These are phyloP conservation scores for Castanea sativa DNA, from an alignment of 306 rosid species.

Conservation along the genomic window DNA sequence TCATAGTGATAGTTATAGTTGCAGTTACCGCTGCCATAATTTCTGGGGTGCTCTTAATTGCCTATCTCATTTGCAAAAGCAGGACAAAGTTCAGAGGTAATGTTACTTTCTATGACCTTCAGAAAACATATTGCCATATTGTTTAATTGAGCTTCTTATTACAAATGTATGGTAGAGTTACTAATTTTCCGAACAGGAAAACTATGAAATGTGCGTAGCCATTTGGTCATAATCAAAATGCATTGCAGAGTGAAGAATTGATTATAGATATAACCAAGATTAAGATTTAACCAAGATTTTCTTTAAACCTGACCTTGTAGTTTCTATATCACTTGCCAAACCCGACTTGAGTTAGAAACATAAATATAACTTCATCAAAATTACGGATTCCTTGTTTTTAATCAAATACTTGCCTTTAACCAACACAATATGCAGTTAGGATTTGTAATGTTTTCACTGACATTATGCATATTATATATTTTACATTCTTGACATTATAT, in stretches of 20 bases:
- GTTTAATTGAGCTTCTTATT: neutral
- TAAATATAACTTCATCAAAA: neutral
- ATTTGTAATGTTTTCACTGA: too few relatives aligned
- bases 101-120: neutral
- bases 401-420: neutral
- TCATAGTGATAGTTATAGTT: conserved; percentile 19
- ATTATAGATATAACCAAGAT: too few relatives aligned
- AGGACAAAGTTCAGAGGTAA: conserved; percentile 24
- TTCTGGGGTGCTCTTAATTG: conserved; percentile 19
- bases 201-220: too few relatives aligned
- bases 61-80: conserved; percentile 24
- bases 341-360: neutral
- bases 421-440: too few relatives aligned
- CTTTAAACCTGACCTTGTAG: neutral
- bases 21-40: neutral
- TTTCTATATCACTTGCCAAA: neutral
- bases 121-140: neutral
- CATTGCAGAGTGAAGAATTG: too few relatives aligned
- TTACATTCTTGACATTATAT: too few relatives aligned
- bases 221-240: too few relatives aligned
- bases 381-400: neutral
- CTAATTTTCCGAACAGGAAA: neutral
- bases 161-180: neutral
- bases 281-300: neutral
- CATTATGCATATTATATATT: too few relatives aligned